Percentiles rank a stretch among this genome's conserved stretches.
Conservation (phyloP, 1,139 yeast species). For the Kurtzmaniella quercitrusa region DNA sequence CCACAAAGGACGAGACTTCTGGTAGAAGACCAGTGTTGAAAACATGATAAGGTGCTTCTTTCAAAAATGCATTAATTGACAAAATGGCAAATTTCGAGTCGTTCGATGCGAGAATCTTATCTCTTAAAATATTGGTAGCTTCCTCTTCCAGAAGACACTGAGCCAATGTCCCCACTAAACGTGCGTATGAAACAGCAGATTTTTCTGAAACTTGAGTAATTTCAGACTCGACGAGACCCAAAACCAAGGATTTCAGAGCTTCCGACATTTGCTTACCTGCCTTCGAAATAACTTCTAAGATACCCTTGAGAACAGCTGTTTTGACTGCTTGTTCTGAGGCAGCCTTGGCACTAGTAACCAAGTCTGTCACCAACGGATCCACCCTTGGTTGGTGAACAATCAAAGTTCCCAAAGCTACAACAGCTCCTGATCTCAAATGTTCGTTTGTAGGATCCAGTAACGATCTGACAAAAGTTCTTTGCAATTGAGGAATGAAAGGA, state of each 20-base stretch:
- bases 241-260: conserved; percentile 62
- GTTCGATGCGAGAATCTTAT: conserved; percentile 54
- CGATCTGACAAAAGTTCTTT: conserved; percentile 93
- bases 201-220: conserved; percentile 50
- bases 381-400: conserved; percentile 90
- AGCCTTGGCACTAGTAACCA: conserved; percentile 69
- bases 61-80: conserved; percentile 75
- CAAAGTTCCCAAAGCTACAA: conserved; percentile 80
- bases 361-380: conserved; percentile 84
- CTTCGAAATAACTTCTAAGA: conserved; percentile 75
- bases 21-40: conserved; percentile 46
- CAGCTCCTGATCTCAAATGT: conserved; percentile 78
- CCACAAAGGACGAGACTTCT: conserved; percentile 46
- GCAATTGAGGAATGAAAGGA: conserved; percentile 96
- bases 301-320: conserved; percentile 80
- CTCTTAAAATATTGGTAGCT: conserved; percentile 55
- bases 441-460: conserved; percentile 75
- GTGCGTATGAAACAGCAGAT: conserved; percentile 71
- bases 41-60: conserved; percentile 65
- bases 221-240: conserved; percentile 76
- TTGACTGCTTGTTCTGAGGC: conserved; percentile 62
- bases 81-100: conserved; percentile 57
- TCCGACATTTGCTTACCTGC: conserved; percentile 80
- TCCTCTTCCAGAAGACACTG: conserved; percentile 64
- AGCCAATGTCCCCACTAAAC: conserved; percentile 72